Percentiles rank a stretch among this genome's conserved stretches.
Conservation (phyloP, 2,329 filamentous ascomycete genomes). For the Neonectria punicea region DNA sequence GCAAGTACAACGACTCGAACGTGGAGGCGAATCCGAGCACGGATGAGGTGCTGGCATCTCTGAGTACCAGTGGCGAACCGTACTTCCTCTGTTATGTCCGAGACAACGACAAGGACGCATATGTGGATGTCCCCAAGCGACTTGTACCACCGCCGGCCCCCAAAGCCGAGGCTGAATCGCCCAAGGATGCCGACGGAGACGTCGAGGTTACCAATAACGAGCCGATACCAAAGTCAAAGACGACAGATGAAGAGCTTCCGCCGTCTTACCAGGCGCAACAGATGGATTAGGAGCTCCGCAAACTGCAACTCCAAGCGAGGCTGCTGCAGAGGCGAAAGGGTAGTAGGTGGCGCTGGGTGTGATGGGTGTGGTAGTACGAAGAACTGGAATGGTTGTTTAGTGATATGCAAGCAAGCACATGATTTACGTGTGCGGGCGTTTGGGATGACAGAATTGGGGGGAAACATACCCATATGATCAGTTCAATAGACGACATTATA, state of each 20-base stretch:
- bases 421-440: constrained; percentile 25
- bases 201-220: constrained; percentile 29
- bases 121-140: constrained; percentile 59
- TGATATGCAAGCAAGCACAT: background rate
- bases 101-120: constrained; percentile 68
- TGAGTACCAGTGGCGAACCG: constrained; percentile 77
- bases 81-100: constrained; percentile 88
- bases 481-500: constrained; percentile 21
- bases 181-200: constrained; percentile 41
- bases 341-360: background rate
- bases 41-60: constrained; percentile 74
- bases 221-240: background rate
- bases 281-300: constrained; percentile 30
- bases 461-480: constrained; percentile 26
- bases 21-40: constrained; percentile 76
- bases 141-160: constrained; percentile 30
- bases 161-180: constrained; percentile 16
- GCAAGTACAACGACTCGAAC: constrained; percentile 90
- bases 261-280: constrained; percentile 30
- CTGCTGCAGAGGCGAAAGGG: background rate
- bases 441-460: constrained; percentile 13
- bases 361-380: too few relatives aligned
- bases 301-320: background rate
- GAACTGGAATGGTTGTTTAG: background rate
- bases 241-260: constrained; percentile 21